Evolutionary conservation across 192 early-diverging fungal species (phyloP).

Genomic region (Spinellus fusiger): DNA sequence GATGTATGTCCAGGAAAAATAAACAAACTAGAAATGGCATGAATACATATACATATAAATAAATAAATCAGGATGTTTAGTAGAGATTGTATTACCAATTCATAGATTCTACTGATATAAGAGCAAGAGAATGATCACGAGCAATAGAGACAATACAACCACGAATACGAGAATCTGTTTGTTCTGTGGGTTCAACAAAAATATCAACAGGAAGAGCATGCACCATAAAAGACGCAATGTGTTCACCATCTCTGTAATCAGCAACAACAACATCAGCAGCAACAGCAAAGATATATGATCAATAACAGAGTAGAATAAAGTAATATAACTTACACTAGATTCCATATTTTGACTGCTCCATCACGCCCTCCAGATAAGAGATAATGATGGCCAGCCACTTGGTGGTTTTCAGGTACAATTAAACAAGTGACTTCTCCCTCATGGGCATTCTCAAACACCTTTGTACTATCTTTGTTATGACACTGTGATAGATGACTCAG

Average conservation of each 20-base stretch:
- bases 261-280: neutral
- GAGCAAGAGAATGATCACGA: conserved; percentile 59
- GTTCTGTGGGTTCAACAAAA: conserved; percentile 48
- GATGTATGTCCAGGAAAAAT: conserved; percentile 58
- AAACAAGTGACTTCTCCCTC: conserved; percentile 54
- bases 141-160: conserved; percentile 59
- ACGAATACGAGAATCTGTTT: conserved; percentile 36
- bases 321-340: conserved; percentile 50
- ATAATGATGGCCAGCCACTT: conserved; percentile 36
- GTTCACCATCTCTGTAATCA: conserved; percentile 38
- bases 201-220: conserved; percentile 44
- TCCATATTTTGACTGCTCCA: conserved; percentile 70
- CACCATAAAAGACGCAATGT: conserved; percentile 53
- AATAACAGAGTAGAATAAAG: neutral
- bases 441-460: conserved; percentile 45
- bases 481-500: conserved; percentile 16
- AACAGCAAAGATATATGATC: neutral
- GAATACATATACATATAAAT: neutral
- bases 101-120: conserved; percentile 72
- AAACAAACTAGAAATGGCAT: conserved; percentile 32
- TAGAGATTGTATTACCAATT: too few species aligned
- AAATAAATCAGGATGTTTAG: neutral
- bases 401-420: conserved; percentile 42
- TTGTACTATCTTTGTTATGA: conserved; percentile 5
- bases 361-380: conserved; percentile 62